phyloP scores from a whole-genome alignment of 2,329 filamentous ascomycete genomes.

The Alternaria gaisen region DNA sequence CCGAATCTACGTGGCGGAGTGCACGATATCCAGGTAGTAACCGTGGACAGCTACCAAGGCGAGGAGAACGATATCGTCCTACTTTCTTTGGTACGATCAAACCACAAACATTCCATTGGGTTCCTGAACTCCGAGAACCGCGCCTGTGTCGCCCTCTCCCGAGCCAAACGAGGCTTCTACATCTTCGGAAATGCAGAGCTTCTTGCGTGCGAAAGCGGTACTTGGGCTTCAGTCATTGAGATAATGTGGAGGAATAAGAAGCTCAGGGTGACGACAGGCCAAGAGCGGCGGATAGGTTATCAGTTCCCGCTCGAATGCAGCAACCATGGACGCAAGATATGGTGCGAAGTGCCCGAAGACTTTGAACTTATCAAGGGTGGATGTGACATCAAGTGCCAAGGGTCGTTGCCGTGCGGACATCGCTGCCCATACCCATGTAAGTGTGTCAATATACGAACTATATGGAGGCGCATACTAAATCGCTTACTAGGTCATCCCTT shows the following conservation, averaged over 20 bases:
- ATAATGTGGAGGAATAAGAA: conserved; percentile 57
- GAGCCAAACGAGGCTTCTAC: conserved; percentile 81
- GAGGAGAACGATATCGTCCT: conserved; percentile 88
- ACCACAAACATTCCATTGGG: conserved; percentile 66
- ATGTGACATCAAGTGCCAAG: conserved; percentile 39
- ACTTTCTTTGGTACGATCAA: conserved; percentile 81
- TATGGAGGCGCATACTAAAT: not conserved
- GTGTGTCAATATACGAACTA: conserved; percentile 7
- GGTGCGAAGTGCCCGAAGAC: conserved; percentile 55
- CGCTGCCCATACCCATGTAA: conserved; percentile 44
- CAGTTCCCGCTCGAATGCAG: conserved; percentile 70
- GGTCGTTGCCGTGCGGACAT: conserved; percentile 45
- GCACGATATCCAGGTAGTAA: conserved; percentile 68
- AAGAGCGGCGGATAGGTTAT: conserved; percentile 55
- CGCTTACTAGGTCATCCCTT: conserved; percentile 22
- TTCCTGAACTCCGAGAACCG: conserved; percentile 75
- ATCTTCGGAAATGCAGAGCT: conserved; percentile 79
- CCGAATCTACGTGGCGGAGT: conserved; percentile 49
- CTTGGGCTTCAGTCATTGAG: conserved; percentile 62
- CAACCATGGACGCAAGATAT: conserved; percentile 63
- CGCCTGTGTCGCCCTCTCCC: conserved; percentile 69
- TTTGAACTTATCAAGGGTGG: conserved; percentile 45
- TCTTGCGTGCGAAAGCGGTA: conserved; percentile 55
- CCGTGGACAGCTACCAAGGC: conserved; percentile 85
- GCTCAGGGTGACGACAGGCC: conserved; percentile 31